Evolutionary conservation across 129 eudicot genomes (phyloP).

Genomic region (Tagetes erecta): DNA sequence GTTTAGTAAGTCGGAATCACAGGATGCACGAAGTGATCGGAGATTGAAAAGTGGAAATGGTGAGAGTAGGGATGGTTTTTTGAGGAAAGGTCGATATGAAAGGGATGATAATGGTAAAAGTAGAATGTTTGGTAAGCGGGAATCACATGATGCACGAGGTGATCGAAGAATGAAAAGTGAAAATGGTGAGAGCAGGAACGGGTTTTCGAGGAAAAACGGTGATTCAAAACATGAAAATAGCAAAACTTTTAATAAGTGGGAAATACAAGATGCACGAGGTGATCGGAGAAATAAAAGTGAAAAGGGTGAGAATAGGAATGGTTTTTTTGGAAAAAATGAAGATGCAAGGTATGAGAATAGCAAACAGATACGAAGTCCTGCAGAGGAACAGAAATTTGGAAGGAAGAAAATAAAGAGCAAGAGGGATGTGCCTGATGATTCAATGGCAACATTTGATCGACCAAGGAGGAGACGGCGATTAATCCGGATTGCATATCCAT

Average conservation of each 20-base stretch:
- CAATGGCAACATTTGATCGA: conserved; percentile 33
- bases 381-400: conserved; percentile 32
- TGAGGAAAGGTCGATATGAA: conserved; percentile 29
- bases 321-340: conserved; percentile 21
- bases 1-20: no score
- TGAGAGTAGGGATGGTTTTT: conserved; percentile 20
- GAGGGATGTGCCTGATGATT: conserved; percentile 38
- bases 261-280: conserved; percentile 10
- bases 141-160: conserved; percentile 7
- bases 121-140: no score
- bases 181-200: conserved; percentile 24
- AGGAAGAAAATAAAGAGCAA: conserved; percentile 41
- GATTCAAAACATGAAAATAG: no score
- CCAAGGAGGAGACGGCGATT: conserved; percentile 63
- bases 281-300: conserved; percentile 25
- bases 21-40: conserved; percentile 25
- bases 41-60: conserved; percentile 18
- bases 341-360: conserved; percentile 25
- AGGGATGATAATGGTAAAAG: conserved; percentile 18
- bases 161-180: conserved; percentile 25
- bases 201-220: conserved; percentile 15
- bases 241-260: not conserved
- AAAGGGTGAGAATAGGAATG: conserved; percentile 26
- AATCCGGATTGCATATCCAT: conserved; percentile 56
- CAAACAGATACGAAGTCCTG: conserved; percentile 11